Evolutionary conservation across 805 yeast species (phyloP).

Genomic region (Isabelozyma heimii): DNA sequence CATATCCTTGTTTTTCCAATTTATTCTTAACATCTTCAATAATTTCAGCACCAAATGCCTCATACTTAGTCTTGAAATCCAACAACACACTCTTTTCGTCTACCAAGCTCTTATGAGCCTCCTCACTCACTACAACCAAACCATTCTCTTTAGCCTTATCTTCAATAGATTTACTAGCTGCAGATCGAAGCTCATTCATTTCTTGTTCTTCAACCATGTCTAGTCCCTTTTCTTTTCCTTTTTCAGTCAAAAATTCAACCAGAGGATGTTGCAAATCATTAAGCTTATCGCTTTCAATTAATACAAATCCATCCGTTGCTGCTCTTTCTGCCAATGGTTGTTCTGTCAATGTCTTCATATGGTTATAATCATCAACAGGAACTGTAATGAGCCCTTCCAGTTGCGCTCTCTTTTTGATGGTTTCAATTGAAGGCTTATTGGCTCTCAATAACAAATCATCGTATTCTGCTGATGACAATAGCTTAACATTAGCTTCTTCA

Average conservation of each 20-base stretch:
- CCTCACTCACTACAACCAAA: constrained; percentile 11
- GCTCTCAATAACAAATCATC: constrained; percentile 29
- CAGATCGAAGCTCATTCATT: background rate
- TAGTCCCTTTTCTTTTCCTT: constrained; percentile 14
- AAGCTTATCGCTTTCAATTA: constrained; percentile 8
- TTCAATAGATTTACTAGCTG: constrained; percentile 14
- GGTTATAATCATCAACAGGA: constrained; percentile 19
- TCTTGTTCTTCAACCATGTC: constrained; percentile 7
- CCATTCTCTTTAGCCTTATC: constrained; percentile 15
- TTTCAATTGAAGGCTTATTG: constrained; percentile 25
- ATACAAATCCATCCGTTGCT: constrained; percentile 3
- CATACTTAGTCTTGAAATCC: background rate
- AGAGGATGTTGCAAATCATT: constrained; percentile 4
- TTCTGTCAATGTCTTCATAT: background rate
- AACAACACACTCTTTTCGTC: background rate
- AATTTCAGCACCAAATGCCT: background rate
- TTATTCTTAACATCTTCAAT: constrained; percentile 1
- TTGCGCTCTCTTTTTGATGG: constrained; percentile 21
- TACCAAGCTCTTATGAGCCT: constrained; percentile 12
- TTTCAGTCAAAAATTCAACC: constrained; percentile 9
- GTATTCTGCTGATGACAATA: constrained; percentile 19
- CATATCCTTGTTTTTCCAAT: constrained; percentile 4
- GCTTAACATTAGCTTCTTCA: constrained; percentile 3
- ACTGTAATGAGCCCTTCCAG: constrained; percentile 26
- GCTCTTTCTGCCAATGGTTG: constrained; percentile 1